Percentiles rank a stretch among this genome's conserved stretches.
phyloP scores from a whole-genome alignment of 352 stramenopile genomes.

The Phytophthora citrophthora region DNA sequence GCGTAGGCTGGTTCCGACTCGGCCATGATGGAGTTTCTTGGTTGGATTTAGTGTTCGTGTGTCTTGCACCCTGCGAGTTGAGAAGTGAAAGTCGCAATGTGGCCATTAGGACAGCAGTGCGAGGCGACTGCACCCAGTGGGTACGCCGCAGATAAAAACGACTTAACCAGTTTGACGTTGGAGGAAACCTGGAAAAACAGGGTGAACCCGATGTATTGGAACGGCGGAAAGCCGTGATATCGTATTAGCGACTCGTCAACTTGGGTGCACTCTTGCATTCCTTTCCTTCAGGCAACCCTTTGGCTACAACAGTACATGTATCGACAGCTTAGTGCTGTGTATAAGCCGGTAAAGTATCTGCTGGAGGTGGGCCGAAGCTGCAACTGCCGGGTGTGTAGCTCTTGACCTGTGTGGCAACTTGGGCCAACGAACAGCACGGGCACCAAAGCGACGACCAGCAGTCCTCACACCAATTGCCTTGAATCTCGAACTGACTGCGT shows the following conservation, averaged over 20 bases:
- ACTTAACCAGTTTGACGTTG: slow-evolving; percentile 1
- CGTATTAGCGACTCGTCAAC: not conserved
- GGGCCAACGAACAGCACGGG: slow-evolving; percentile 39
- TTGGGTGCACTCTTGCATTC: slow-evolving; percentile 4
- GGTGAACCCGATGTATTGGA: too few relatives aligned
- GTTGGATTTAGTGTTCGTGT: not conserved
- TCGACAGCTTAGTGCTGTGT: slow-evolving; percentile 7
- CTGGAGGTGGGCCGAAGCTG: slow-evolving; percentile 26
- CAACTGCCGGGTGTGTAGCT: slow-evolving; percentile 52
- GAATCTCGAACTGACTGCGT: slow-evolving; percentile 17
- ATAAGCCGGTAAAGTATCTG: slow-evolving; percentile 39
- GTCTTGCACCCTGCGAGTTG: slow-evolving; percentile 8
- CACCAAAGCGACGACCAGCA: slow-evolving; percentile 39
- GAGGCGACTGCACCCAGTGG: not conserved
- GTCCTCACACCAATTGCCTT: slow-evolving; percentile 28
- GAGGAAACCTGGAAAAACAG: not conserved
- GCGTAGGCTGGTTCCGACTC: slow-evolving; percentile 14
- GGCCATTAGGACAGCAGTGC: not conserved
- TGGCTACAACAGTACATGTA: not conserved
- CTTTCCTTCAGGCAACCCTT: not conserved
- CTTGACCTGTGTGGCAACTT: slow-evolving; percentile 53
- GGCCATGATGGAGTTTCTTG: slow-evolving; percentile 5
- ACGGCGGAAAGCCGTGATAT: slow-evolving; percentile 2
- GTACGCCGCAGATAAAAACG: not conserved
- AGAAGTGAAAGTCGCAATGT: not conserved